phyloP scores from a whole-genome alignment of 2,329 filamentous ascomycete genomes.

The Xylaria digitata region DNA sequence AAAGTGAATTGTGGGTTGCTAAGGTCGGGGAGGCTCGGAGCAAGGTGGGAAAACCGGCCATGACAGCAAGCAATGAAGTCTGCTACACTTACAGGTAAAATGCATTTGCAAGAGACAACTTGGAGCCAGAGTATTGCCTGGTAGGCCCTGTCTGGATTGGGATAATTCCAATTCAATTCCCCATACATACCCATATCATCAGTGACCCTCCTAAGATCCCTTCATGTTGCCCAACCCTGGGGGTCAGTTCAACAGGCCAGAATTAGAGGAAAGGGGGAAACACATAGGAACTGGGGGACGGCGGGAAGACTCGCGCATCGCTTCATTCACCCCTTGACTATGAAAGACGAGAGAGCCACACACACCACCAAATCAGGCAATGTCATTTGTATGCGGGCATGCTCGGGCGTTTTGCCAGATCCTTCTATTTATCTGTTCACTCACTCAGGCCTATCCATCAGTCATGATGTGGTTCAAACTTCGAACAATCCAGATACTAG shows the following conservation, averaged over 20 bases:
- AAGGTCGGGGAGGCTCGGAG: constrained; percentile 27
- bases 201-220: constrained; percentile 33
- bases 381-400: constrained; percentile 35
- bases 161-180: constrained; percentile 11
- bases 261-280: constrained; percentile 27
- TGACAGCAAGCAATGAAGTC: constrained; percentile 32
- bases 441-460: constrained; percentile 25
- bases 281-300: constrained; percentile 21
- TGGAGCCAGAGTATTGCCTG: constrained; percentile 32
- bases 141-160: constrained; percentile 25
- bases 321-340: constrained; percentile 29
- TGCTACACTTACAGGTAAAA: constrained; percentile 39
- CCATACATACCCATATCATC: constrained; percentile 31
- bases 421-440: constrained; percentile 26
- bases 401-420: constrained; percentile 22
- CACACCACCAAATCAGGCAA: constrained; percentile 25
- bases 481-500: constrained; percentile 35
- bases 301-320: constrained; percentile 30
- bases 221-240: constrained; percentile 32
- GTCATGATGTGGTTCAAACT: constrained; percentile 30
- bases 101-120: constrained; percentile 27
- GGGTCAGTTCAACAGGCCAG: constrained; percentile 23
- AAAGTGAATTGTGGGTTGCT: constrained; percentile 43
- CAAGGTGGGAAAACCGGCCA: constrained; percentile 21
- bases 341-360: constrained; percentile 29